These are phyloP conservation scores for Torulaspora delbrueckii DNA, from an alignment of 805 yeast genomes.

Conservation along the genomic window DNA sequence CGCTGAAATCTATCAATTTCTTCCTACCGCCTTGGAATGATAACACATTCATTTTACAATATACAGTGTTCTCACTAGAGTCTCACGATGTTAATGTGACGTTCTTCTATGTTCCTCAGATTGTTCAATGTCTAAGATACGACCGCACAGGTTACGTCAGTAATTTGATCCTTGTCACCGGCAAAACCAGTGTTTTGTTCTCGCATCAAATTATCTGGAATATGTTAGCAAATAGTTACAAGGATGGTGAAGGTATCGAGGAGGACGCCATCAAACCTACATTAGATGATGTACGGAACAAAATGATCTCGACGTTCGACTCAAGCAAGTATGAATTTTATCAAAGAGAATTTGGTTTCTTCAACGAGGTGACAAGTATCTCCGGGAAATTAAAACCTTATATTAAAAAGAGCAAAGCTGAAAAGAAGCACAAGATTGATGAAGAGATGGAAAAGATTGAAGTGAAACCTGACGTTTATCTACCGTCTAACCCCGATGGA, in stretches of 20 bases:
- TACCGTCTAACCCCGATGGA: slow-evolving; percentile 97
- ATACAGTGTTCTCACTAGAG: slow-evolving; percentile 84
- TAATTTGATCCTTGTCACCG: slow-evolving; percentile 85
- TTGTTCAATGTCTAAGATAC: slow-evolving; percentile 85
- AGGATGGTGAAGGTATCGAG: slow-evolving; percentile 77
- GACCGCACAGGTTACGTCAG: slow-evolving; percentile 83
- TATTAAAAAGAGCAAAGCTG: slow-evolving; percentile 90
- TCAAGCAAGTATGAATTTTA: slow-evolving; percentile 62
- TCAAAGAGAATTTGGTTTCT: slow-evolving; percentile 80
- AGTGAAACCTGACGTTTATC: slow-evolving; percentile 76
- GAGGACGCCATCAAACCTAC: slow-evolving; percentile 82
- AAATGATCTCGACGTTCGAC: slow-evolving; percentile 59
- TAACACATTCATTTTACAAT: slow-evolving; percentile 71
- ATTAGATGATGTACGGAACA: slow-evolving; percentile 64
- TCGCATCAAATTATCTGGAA: slow-evolving; percentile 99
- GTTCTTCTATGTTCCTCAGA: slow-evolving; percentile 96
- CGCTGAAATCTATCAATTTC: slow-evolving; percentile 78
- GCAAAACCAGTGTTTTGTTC: slow-evolving; percentile 81
- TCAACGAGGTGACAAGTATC: slow-evolving; percentile 84
- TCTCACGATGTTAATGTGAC: slow-evolving; percentile 81
- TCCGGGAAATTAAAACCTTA: slow-evolving; percentile 94
- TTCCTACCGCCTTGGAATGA: slow-evolving; percentile 69
- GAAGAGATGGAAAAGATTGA: slow-evolving; percentile 83
- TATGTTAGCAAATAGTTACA: slow-evolving; percentile 86
- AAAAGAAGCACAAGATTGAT: slow-evolving; percentile 91